Percentiles rank a stretch among this genome's conserved stretches.
These are phyloP conservation scores for Pseudonitzschia multiseries DNA, from an alignment of 108 stramenopile species.

Conservation along the genomic window DNA sequence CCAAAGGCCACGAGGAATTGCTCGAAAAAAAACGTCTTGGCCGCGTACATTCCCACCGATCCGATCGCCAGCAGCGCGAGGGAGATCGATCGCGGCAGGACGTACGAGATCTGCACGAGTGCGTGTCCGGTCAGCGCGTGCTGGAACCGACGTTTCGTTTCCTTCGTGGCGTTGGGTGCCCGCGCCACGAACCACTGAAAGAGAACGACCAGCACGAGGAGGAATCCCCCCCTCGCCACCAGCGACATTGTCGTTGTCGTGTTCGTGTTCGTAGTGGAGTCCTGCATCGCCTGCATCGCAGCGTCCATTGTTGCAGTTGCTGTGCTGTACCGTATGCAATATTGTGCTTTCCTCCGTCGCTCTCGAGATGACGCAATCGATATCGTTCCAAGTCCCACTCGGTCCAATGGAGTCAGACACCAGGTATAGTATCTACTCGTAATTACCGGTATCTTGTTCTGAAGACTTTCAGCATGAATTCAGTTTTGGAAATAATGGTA, in stretches of 20 bases:
- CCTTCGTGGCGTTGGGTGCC: slow-evolving; percentile 21
- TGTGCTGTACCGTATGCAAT: no score
- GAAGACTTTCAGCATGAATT: no score
- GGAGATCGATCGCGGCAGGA: slow-evolving; percentile 35
- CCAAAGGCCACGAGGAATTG: slow-evolving; percentile 41
- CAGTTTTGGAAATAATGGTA: no score
- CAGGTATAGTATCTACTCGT: no score
- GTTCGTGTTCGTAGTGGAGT: no score
- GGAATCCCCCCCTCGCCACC: background rate
- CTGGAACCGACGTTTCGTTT: slow-evolving; percentile 52
- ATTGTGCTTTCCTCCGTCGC: no score
- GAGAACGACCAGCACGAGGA: slow-evolving; percentile 29
- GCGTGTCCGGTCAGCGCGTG: slow-evolving; percentile 61
- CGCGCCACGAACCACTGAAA: slow-evolving; percentile 40
- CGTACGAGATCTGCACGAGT: slow-evolving; percentile 47
- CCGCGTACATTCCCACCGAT: slow-evolving; percentile 27
- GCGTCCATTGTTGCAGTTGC: no score
- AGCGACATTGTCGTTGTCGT: background rate
- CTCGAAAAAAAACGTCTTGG: slow-evolving; percentile 24
- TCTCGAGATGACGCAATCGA: no score
- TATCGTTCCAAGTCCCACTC: no score
- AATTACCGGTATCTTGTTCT: no score
- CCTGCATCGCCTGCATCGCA: no score
- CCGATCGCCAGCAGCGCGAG: slow-evolving; percentile 21
- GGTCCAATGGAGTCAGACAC: no score